Percentiles rank a stretch among this genome's conserved stretches.
These are phyloP conservation scores for Scheffersomyces amazonensis DNA, from an alignment of 805 yeast genomes.

Conservation along the genomic window DNA sequence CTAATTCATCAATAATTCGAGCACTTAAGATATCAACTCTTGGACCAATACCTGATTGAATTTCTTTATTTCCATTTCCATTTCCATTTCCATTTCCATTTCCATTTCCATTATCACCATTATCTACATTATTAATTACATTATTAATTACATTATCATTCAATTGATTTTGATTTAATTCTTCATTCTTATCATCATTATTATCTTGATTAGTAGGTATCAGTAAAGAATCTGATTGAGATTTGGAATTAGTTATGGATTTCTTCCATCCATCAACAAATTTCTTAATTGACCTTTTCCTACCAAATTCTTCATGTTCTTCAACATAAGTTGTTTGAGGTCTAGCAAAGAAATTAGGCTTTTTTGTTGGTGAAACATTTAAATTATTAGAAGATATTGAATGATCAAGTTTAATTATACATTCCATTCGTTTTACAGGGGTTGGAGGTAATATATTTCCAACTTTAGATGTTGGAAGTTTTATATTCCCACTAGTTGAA, in stretches of 20 bases:
- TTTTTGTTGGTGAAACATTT: not conserved
- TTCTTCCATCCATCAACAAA: slow-evolving; percentile 42
- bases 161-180: slow-evolving; percentile 8
- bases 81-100: slow-evolving; percentile 6
- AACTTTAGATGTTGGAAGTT: slow-evolving; percentile 49
- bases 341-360: not conserved
- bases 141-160: slow-evolving; percentile 16
- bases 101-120: not conserved
- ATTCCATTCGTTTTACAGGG: slow-evolving; percentile 62
- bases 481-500: slow-evolving; percentile 47
- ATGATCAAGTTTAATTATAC: slow-evolving; percentile 3
- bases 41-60: slow-evolving; percentile 17
- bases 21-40: slow-evolving; percentile 68
- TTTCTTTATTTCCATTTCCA: not conserved
- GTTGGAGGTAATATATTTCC: slow-evolving; percentile 58
- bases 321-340: not conserved
- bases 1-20: slow-evolving; percentile 67
- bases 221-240: not conserved
- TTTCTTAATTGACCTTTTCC: slow-evolving; percentile 35
- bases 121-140: slow-evolving; percentile 2
- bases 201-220: not conserved
- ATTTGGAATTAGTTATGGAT: slow-evolving; percentile 17
- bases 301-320: slow-evolving; percentile 15
- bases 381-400: not conserved
- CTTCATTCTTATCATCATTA: not conserved